phyloP scores from a whole-genome alignment of 148 eudicot species.

The Vaccinium darrowii region DNA sequence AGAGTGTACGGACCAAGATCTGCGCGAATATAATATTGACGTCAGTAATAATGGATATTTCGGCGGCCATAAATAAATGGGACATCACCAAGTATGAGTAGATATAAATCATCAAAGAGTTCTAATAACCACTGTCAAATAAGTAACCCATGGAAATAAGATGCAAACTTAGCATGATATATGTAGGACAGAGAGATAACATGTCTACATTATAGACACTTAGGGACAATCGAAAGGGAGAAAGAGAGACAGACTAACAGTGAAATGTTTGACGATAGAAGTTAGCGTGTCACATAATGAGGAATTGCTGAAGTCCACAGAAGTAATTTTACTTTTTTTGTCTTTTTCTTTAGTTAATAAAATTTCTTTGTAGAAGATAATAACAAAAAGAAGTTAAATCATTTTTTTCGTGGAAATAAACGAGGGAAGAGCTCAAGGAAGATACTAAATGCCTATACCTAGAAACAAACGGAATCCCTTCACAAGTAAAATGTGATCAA shows the following conservation, averaged over 20 bases:
- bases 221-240: no score
- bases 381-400: neutral
- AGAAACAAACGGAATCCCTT: neutral
- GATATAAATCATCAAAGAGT: neutral
- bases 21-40: conserved; percentile 26
- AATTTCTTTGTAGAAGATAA: neutral
- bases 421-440: neutral
- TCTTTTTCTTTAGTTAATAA: neutral
- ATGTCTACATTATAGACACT: no score
- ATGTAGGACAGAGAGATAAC: neutral
- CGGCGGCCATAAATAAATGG: neutral
- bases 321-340: neutral
- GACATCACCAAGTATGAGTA: neutral
- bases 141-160: neutral
- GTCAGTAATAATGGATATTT: neutral
- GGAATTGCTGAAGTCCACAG: neutral
- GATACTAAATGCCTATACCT: neutral
- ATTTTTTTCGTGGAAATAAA: neutral
- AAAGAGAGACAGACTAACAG: neutral
- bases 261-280: neutral
- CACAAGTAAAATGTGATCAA: neutral
- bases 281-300: neutral
- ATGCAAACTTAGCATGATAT: neutral
- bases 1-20: conserved; percentile 89
- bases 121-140: no score